Evolutionary conservation across 192 early-diverging fungal species (phyloP).

Genomic region (Linderina pennispora): DNA sequence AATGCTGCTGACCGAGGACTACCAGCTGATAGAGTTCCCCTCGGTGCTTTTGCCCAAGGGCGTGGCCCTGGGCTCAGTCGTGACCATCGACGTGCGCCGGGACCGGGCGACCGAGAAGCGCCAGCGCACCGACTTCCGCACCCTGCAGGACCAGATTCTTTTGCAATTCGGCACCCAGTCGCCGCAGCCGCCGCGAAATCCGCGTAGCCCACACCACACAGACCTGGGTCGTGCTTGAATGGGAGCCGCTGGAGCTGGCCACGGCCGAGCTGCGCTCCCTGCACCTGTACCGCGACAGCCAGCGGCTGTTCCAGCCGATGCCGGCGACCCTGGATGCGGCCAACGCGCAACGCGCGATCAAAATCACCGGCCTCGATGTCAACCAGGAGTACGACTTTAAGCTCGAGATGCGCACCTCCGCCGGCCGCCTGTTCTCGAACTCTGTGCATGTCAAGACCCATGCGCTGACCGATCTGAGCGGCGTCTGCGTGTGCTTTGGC

Average conservation of each 20-base stretch:
- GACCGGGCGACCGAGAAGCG: constrained; percentile 80
- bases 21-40: constrained; percentile 98
- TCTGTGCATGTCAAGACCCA: constrained; percentile 76
- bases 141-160: constrained; percentile 82
- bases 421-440: constrained; percentile 78
- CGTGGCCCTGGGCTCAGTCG: constrained; percentile 88
- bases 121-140: constrained; percentile 75
- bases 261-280: constrained; percentile 76
- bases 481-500: constrained; percentile 94
- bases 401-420: constrained; percentile 88
- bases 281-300: constrained; percentile 87
- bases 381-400: constrained; percentile 86
- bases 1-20: constrained; percentile 91
- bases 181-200: constrained; percentile 77
- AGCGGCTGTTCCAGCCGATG: constrained; percentile 62
- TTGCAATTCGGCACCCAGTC: constrained; percentile 66
- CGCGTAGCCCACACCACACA: constrained; percentile 71
- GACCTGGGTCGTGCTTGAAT: constrained; percentile 84
- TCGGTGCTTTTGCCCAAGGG: constrained; percentile 92
- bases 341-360: constrained; percentile 44
- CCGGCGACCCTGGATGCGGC: constrained; percentile 27
- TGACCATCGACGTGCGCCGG: constrained; percentile 92
- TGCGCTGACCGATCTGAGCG: constrained; percentile 94
- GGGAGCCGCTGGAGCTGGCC: constrained; percentile 84
- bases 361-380: constrained; percentile 87